phyloP scores from a whole-genome alignment of 805 yeast species.

The Metahyphopichia silvanorum region DNA sequence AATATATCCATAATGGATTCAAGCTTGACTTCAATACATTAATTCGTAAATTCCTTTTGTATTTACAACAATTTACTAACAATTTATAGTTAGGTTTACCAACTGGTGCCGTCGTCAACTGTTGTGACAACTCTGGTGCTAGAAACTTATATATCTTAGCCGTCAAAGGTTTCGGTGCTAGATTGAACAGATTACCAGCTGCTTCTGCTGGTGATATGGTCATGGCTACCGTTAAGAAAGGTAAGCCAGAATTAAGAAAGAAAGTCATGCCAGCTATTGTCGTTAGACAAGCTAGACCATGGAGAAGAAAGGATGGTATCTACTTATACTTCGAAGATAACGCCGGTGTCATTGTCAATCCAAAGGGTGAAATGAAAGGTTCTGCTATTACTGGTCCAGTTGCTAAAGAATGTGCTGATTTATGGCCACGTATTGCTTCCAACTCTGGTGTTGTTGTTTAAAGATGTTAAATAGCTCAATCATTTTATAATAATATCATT shows the following conservation, averaged over 20 bases:
- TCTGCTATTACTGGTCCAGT: constrained; percentile 99
- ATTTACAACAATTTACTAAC: constrained; percentile 30
- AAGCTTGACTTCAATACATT: not conserved
- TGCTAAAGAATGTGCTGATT: constrained; percentile 99
- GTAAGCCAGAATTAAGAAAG: constrained; percentile 99
- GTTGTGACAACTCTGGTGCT: constrained; percentile 99
- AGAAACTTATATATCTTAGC: constrained; percentile 98
- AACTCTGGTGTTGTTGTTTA: constrained; percentile 99
- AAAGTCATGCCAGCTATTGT: constrained; percentile 99
- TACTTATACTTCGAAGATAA: constrained; percentile 99
- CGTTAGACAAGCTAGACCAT: constrained; percentile 98
- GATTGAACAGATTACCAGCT: constrained; percentile 99
- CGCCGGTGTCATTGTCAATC: constrained; percentile 99
- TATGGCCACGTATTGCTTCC: constrained; percentile 99
- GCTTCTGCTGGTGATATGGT: constrained; percentile 99
- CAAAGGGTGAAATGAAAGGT: constrained; percentile 99
- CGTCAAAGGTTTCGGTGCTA: constrained; percentile 99
- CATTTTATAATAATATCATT: no score
- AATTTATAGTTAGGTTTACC: constrained; percentile 89
- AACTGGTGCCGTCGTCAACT: constrained; percentile 99
- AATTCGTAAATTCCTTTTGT: no score
- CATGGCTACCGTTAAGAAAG: constrained; percentile 99
- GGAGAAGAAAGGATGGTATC: constrained; percentile 99
- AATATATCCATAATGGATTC: not conserved
- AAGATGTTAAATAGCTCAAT: constrained; percentile 16